A percentile compares a stretch with the other conserved stretches of the same genome.
Evolutionary conservation across 768 basidiomycete species (phyloP).

Genomic region (Lanmaoa pseudosensibilis): DNA sequence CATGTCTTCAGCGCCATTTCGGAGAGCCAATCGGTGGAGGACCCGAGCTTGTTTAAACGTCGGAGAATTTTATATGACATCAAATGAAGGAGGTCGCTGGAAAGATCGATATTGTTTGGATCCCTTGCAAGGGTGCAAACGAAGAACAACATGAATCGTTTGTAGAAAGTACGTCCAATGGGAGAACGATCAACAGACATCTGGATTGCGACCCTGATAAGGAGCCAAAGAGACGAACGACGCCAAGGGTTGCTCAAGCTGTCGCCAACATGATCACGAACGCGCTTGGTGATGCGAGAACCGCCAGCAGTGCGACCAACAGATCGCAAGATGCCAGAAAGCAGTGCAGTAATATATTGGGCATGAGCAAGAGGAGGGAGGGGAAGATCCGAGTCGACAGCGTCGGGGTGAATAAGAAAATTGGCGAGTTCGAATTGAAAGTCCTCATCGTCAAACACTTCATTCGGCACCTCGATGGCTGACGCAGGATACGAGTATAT

Average conservation of each 20-base stretch:
- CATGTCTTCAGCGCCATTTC: constrained; percentile 38
- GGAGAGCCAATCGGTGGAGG: constrained; percentile 32
- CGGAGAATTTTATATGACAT: constrained; percentile 24
- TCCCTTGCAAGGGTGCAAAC: constrained; percentile 26
- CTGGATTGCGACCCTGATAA: constrained; percentile 33
- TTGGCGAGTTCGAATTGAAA: constrained; percentile 18
- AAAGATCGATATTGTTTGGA: constrained; percentile 10
- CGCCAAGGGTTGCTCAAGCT: constrained; percentile 15
- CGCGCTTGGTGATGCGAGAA: constrained; percentile 23
- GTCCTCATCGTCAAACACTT: constrained; percentile 7
- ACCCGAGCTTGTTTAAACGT: constrained; percentile 16
- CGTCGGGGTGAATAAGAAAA: constrained; percentile 20
- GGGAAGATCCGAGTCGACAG: not conserved
- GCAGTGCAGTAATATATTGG: not conserved
- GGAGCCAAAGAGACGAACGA: constrained; percentile 35
- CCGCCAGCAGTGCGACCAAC: constrained; percentile 11
- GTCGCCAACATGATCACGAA: constrained; percentile 24
- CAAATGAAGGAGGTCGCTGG: constrained; percentile 24
- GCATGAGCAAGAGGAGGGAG: not conserved
- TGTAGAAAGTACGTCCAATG: constrained; percentile 36
- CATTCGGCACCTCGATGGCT: constrained; percentile 9
- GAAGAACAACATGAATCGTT: constrained; percentile 47
- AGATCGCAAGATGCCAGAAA: not conserved
- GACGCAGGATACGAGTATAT: constrained; percentile 31
- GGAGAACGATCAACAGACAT: constrained; percentile 12